Conservation (phyloP, 1,284 basidiomycete genomes). For the Porogramme epimiltina region DNA sequence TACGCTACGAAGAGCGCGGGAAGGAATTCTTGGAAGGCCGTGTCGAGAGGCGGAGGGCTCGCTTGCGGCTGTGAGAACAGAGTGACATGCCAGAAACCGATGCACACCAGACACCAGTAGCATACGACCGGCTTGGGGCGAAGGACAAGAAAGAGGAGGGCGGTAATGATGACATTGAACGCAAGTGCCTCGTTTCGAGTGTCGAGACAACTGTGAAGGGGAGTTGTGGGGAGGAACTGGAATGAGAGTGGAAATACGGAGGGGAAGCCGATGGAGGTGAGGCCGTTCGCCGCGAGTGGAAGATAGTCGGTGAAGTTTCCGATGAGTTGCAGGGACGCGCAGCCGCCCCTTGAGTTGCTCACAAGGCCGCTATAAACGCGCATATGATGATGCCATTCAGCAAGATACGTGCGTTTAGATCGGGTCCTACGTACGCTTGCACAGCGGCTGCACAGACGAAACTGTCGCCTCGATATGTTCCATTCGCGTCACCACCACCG, state of each 20-base stretch:
- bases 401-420: neutral
- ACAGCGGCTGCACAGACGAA: conserved; percentile 88
- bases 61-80: conserved; percentile 79
- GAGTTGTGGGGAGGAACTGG: conserved; percentile 42
- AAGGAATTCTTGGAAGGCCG: conserved; percentile 76
- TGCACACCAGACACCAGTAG: conserved; percentile 80
- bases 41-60: conserved; percentile 68
- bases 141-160: conserved; percentile 70
- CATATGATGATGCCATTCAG: neutral
- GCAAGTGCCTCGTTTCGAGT: conserved; percentile 67
- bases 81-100: conserved; percentile 87
- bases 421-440: conserved; percentile 62
- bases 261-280: conserved; percentile 74
- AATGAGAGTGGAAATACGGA: conserved; percentile 72
- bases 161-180: conserved; percentile 70
- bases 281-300: conserved; percentile 60
- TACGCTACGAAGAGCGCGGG: conserved; percentile 81
- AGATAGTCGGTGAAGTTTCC: conserved; percentile 76
- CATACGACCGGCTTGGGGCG: conserved; percentile 72
- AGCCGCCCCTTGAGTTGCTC: conserved; percentile 70
- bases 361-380: conserved; percentile 62
- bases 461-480: conserved; percentile 81
- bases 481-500: conserved; percentile 73
- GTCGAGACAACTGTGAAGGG: conserved; percentile 69
- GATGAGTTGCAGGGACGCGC: conserved; percentile 67